These are phyloP conservation scores for Arabidopsis suecica DNA, from an alignment of 345 rosid genomes.

Conservation along the genomic window DNA sequence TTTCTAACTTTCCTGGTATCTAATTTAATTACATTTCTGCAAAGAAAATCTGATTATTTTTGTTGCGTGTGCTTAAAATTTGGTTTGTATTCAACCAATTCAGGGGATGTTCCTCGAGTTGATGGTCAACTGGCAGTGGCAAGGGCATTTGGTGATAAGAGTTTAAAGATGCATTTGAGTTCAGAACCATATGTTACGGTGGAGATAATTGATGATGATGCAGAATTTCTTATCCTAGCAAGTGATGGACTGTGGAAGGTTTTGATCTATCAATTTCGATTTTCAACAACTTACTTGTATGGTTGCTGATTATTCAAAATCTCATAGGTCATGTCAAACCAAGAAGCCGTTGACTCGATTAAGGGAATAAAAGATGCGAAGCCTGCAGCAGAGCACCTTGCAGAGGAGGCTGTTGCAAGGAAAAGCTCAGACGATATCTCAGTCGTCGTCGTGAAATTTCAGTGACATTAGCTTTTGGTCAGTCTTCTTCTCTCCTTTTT, in stretches of 20 bases:
- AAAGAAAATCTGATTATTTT: not conserved
- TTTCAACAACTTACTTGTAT: conserved; percentile 18
- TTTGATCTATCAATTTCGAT: conserved; percentile 16
- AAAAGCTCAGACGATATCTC: conserved; percentile 90
- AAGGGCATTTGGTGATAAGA: conserved; percentile 94
- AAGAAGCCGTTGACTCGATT: conserved; percentile 77
- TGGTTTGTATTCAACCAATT: conserved; percentile 22
- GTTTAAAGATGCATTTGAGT: conserved; percentile 84
- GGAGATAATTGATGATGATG: conserved; percentile 63
- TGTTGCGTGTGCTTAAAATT: not conserved
- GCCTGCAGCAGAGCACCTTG: conserved; percentile 81
- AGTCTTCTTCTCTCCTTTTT: conserved; percentile 29
- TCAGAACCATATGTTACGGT: conserved; percentile 76
- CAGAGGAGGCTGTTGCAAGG: conserved; percentile 82
- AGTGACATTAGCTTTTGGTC: conserved; percentile 45
- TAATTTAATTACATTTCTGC: not conserved
- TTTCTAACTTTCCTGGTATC: conserved; percentile 85
- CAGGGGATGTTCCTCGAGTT: conserved; percentile 94
- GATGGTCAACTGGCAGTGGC: conserved; percentile 97
- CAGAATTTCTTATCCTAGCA: conserved; percentile 75
- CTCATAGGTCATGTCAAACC: conserved; percentile 83
- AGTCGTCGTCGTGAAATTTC: conserved; percentile 75
- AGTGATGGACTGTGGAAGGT: conserved; percentile 99
- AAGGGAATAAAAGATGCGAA: conserved; percentile 73
- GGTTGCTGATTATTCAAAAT: conserved; percentile 16